These are phyloP conservation scores for Aspergillus sp. DNA, from an alignment of 2,329 filamentous ascomycete species.

Conservation along the genomic window DNA sequence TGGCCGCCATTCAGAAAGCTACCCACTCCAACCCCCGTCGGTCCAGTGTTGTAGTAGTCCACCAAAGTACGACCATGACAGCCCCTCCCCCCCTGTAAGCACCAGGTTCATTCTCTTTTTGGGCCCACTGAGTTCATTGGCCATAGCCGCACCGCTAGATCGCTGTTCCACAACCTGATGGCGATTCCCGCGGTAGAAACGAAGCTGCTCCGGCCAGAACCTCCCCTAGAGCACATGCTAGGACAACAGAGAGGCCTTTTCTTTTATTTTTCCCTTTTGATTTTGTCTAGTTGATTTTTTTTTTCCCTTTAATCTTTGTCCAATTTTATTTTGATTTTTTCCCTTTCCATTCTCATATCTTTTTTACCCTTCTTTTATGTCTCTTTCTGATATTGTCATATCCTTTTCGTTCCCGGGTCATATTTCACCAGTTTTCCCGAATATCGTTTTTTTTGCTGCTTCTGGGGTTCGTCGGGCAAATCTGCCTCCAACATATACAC, in stretches of 20 bases:
- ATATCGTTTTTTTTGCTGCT: conserved; percentile 5
- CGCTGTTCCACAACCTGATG: conserved; percentile 33
- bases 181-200: conserved; percentile 25
- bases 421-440: background rate
- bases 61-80: conserved; percentile 10
- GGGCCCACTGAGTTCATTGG: conserved; percentile 32
- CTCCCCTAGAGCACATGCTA: conserved; percentile 21
- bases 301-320: background rate
- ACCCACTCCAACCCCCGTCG: conserved; percentile 14
- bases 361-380: background rate
- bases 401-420: background rate
- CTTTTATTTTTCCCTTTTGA: background rate
- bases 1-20: conserved; percentile 23
- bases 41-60: conserved; percentile 17
- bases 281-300: background rate
- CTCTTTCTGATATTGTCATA: background rate
- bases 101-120: conserved; percentile 31
- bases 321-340: conserved; percentile 5
- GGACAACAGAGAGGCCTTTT: conserved; percentile 8
- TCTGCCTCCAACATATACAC: background rate
- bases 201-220: conserved; percentile 19
- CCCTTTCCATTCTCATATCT: background rate
- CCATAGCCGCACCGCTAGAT: conserved; percentile 27
- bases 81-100: conserved; percentile 28
- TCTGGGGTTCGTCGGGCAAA: conserved; percentile 9